Evolutionary conservation across 441 rosid genomes (phyloP), one percentile per base, ranked within the genome.

Genomic region (Manihot esculenta): DNA sequence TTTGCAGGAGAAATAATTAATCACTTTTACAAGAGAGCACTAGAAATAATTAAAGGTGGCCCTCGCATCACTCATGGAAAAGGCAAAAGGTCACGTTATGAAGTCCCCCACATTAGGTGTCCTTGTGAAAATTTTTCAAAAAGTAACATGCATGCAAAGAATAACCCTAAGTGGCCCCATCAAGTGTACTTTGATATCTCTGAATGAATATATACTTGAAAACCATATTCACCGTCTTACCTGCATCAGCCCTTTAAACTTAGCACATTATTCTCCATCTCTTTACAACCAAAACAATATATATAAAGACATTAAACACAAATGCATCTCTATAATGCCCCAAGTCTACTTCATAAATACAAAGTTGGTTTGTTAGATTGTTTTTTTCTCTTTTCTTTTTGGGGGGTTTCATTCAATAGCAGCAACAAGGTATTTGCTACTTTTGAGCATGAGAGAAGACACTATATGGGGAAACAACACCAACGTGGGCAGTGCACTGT

Each of bases 101-200:
- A 60, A 60, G 45, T 33, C 45, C 64, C 47, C 47, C 68, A 42
- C 55, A 64, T 48, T 23, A 23, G 54, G 21, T 45, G 53, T 45
- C 54, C 68, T 64, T 64, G 3, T 48, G 23, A 12, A 33, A 60
- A 21, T 60, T 35, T 60, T 60, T 54, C 23, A 47, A 47, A 61
- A 62, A 21, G 33, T 27, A 62, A 44, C 42, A 64, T 54, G 38
- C 68, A 23, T 24, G 38, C 13, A 26, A 35, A 60, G 8, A 18
- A 33, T 10, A 38, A 60, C 64, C 48, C 47, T 60, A 60, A 26
- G 7, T 64, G 68, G 55, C 30, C 68, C 68, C 68, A 24, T 47
- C 55, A 24, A 14, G 2, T 64, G 68, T 27, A 64, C 68, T 64
- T 47, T 24, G 33, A 23, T 45, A 63, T 63, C 38, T 38, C 67